Evolutionary conservation across 305 asterid genomes (phyloP), one percentile per base, ranked within the genome.

Genomic region (Fraxinus velutina): DNA sequence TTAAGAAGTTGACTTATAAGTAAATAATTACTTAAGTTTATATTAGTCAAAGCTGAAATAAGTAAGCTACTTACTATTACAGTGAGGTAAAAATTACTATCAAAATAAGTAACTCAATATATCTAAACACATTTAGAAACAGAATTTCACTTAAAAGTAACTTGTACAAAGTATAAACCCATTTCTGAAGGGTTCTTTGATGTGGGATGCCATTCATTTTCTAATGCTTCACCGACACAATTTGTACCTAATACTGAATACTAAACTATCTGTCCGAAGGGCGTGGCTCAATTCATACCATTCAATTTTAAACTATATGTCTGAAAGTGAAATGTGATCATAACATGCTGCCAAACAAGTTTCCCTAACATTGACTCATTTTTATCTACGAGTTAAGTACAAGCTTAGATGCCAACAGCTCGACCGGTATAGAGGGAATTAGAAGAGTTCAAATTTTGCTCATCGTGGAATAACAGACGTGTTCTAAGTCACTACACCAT

Each of bases 321-420:
- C 29, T 32, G 85, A 82, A 81, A 82, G 83, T 50, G 85, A 84
- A 36, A 24, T 64, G 50, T 76, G 78, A 71, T 73, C 32, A 24
- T 55, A 86, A 86, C 89, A 87, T 27, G 83, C 79, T 64, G 78
- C 85, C 85, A 50, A 70, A 79, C 75, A 5, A 81, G 47, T 33
- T 81, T 68, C 22, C 72, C 27, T 1, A 10, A 66, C 73, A 66
- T 0, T 1, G 33, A 29, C 33, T 22, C 72, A 2, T 15, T 70
- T 30, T 27, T 68, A 76, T 76, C 76, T 15, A 44, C 33, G 10
- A 34, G 57, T 29, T 19, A 60, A 55, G 15, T 22, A 62, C 15
- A 7, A 4, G 74, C 37, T 27, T 68, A 4, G 74, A 68, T 24
- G 74, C n/a, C 3, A 27, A 27, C 10, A 12, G 34, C 74, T 64